Evolutionary conservation across 495 filamentous ascomycete species (phyloP).

Genomic region (Aspergillus indologenus): DNA sequence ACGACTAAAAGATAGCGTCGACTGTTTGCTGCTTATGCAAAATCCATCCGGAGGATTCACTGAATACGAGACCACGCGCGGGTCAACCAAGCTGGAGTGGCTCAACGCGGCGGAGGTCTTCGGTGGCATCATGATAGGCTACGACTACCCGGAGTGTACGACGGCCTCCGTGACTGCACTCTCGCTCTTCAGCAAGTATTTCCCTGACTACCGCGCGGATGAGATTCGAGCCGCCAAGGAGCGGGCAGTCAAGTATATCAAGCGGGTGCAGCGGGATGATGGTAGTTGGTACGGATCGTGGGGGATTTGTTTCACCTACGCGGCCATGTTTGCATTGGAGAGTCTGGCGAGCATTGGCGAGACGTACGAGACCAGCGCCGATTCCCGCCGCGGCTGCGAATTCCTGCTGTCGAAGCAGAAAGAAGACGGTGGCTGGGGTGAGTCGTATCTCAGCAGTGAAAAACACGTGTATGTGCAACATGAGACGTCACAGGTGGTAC

Average conservation of each 20-base stretch:
- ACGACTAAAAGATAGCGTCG: constrained; percentile 79
- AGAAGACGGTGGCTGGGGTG: constrained; percentile 93
- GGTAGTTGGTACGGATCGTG: constrained; percentile 96
- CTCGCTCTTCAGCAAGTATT: constrained; percentile 73
- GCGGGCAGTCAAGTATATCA: constrained; percentile 75
- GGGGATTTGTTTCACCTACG: constrained; percentile 98
- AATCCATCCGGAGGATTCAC: constrained; percentile 85
- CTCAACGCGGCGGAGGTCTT: constrained; percentile 97
- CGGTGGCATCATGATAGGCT: constrained; percentile 95
- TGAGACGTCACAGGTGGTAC: constrained; percentile 41
- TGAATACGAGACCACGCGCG: constrained; percentile 83
- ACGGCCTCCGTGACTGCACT: constrained; percentile 92
- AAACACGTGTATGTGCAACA: constrained; percentile 60
- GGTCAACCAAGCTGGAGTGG: constrained; percentile 70
- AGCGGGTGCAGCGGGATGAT: constrained; percentile 70
- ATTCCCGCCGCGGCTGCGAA: constrained; percentile 71
- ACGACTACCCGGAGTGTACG: constrained; percentile 96
- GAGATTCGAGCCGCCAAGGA: constrained; percentile 72
- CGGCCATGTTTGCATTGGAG: constrained; percentile 91
- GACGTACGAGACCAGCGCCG: constrained; percentile 67
- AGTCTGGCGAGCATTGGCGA: constrained; percentile 79
- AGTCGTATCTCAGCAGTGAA: constrained; percentile 77
- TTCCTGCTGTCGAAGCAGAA: constrained; percentile 82
- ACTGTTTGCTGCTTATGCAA: constrained; percentile 89
- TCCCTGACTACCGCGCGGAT: constrained; percentile 70